Evolutionary conservation across 345 rosid species (phyloP), one percentile per base, ranked within the genome.

Genomic region (Eucalyptus albens): DNA sequence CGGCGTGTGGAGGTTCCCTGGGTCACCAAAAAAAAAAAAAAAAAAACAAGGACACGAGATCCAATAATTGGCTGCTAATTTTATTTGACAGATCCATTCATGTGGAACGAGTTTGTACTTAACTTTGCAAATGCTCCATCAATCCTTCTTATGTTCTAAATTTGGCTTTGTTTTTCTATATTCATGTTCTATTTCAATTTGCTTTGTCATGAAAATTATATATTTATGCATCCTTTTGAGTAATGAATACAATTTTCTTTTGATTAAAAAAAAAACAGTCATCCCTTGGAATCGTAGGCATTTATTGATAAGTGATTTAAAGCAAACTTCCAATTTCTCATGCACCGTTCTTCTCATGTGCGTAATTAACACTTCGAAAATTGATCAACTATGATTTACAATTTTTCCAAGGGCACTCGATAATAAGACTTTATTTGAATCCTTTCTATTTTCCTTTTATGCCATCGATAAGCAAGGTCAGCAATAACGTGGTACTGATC

Each of bases 401-500:
- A 67, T 67, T 67, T 67, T 17, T 9, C 80, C 21, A 4, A 31
- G 24, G 40, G 2, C 42, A 16, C 42, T 67, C 11, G 2, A 67
- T 31, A 15, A 15, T 16, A 67, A 31, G 42, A 67, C 40, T 16
- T 67, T 0, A 9, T 1, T 67, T 67, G 22, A 31, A 67, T n/a
- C 3, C 4, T 8, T 33, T 67, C 11, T 31, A 67, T 31, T 67
- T 67, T 67, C 22, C 40, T 67, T 67, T 0, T 0, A 67, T 0
- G 0, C 40, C 19, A 67, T 31, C 3, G 40, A n/a, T 7, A n/a
- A 65, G 33, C 72, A 29, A 65, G 40, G 40, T 67, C 6, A 67
- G 1, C 77, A 65, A 67, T 2, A n/a, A 31, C 21, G 6, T 31
- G 40, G 11, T 8, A 16, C 37, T 4, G 6, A 31, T 15, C 11